phyloP scores from a whole-genome alignment of 1,284 basidiomycete species.

The Cutaneotrichosporon sp. region DNA sequence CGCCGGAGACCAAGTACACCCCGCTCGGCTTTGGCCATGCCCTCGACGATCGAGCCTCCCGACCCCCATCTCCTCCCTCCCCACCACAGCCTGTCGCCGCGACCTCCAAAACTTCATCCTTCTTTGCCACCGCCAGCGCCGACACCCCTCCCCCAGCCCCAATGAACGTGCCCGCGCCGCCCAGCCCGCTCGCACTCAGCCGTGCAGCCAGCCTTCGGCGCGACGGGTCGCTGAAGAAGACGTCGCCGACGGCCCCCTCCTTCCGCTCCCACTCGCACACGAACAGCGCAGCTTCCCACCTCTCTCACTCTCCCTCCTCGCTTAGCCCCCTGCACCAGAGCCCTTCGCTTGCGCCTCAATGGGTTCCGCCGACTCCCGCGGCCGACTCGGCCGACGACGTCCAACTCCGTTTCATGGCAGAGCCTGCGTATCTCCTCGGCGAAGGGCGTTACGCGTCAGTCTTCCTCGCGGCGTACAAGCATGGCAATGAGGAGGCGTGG shows the following conservation, averaged over 20 bases:
- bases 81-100: constrained; percentile 3
- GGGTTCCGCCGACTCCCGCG: constrained; percentile 35
- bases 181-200: constrained; percentile 36
- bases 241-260: constrained; percentile 1
- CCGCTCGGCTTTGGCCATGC: background rate
- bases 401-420: constrained; percentile 35
- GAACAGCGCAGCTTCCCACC: background rate
- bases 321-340: constrained; percentile 41
- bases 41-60: background rate
- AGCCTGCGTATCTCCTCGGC: constrained; percentile 45
- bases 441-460: constrained; percentile 51
- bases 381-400: constrained; percentile 32
- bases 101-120: constrained; percentile 33
- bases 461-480: constrained; percentile 43
- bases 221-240: background rate
- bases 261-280: constrained; percentile 11
- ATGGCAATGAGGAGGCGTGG: constrained; percentile 28
- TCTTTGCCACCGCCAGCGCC: constrained; percentile 32
- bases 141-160: constrained; percentile 31
- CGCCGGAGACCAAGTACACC: background rate
- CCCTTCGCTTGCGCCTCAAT: constrained; percentile 28
- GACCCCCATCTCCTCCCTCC: background rate
- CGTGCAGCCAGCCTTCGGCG: constrained; percentile 26
- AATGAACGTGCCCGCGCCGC: constrained; percentile 15
- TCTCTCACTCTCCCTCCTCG: constrained; percentile 1